Conservation (phyloP, 106 monocot genomes). For the Posidonia australis region DNA sequence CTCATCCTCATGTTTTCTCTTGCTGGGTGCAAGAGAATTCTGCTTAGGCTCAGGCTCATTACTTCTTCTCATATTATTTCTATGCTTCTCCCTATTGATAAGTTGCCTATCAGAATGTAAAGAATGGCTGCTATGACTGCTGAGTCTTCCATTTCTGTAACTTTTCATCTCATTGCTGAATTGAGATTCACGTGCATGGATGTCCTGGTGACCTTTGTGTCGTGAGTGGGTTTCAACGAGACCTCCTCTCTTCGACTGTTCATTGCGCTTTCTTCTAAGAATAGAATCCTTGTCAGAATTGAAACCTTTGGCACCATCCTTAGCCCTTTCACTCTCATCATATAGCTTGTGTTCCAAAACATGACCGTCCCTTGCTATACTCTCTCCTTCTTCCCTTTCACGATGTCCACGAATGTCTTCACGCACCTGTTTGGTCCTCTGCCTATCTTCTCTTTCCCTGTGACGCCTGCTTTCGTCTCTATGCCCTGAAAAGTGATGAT, state of each 20-base stretch:
- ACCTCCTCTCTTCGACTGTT: slow-evolving; percentile 29
- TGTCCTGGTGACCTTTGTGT: slow-evolving; percentile 33
- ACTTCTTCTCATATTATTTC: slow-evolving; percentile 36
- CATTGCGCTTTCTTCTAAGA: slow-evolving; percentile 31
- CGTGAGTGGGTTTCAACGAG: slow-evolving; percentile 23
- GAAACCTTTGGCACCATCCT: slow-evolving; percentile 30
- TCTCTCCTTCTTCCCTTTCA: slow-evolving; percentile 55
- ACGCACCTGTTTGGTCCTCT: slow-evolving; percentile 37
- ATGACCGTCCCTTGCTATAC: slow-evolving; percentile 17
- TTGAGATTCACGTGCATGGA: slow-evolving; percentile 28
- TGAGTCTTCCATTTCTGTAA: slow-evolving; percentile 38
- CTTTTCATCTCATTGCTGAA: slow-evolving; percentile 24
- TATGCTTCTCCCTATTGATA: slow-evolving; percentile 32
- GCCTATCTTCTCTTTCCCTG: slow-evolving; percentile 62
- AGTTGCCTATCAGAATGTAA: slow-evolving; percentile 23
- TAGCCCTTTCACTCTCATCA: slow-evolving; percentile 33
- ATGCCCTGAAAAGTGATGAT: slow-evolving; percentile 40
- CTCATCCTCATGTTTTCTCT: slow-evolving; percentile 52
- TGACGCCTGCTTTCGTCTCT: slow-evolving; percentile 57
- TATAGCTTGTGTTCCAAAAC: slow-evolving; percentile 33
- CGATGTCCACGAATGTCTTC: slow-evolving; percentile 30
- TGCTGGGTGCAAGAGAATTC: slow-evolving; percentile 13
- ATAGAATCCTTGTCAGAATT: slow-evolving; percentile 36
- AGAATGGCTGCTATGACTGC: slow-evolving; percentile 16
- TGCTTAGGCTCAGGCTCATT: slow-evolving; percentile 30